phyloP scores from a whole-genome alignment of 2,329 filamentous ascomycete genomes.

The Phyllosticta citriasiana region DNA sequence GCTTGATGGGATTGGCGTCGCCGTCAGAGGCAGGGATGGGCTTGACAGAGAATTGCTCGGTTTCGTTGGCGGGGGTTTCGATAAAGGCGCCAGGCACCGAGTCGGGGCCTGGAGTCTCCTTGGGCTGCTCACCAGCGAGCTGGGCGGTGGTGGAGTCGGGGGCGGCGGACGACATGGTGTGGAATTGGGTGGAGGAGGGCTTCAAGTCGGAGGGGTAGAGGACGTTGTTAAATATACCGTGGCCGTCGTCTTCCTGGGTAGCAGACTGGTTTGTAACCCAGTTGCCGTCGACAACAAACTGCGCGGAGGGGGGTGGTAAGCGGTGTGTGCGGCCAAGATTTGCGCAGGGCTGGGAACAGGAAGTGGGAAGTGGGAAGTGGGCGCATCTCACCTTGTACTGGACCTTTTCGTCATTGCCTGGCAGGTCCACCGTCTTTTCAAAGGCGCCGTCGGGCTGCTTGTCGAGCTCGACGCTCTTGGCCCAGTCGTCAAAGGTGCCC shows the following conservation, averaged over 20 bases:
- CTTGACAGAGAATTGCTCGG: conserved; percentile 43
- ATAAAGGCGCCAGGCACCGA: conserved; percentile 59
- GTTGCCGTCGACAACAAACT: conserved; percentile 92
- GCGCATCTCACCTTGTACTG: conserved; percentile 74
- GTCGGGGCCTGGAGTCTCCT: conserved; percentile 25
- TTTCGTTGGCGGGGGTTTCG: conserved; percentile 52
- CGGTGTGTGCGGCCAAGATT: conserved; percentile 11
- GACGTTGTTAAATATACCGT: conserved; percentile 89
- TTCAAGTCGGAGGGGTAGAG: conserved; percentile 64
- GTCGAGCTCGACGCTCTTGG: conserved; percentile 72
- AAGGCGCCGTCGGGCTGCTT: conserved; percentile 59
- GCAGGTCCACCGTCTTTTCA: conserved; percentile 69
- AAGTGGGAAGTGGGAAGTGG: conserved; percentile 9
- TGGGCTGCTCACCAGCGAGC: conserved; percentile 41
- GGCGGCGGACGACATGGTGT: conserved; percentile 52
- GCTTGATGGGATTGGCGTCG: conserved; percentile 65
- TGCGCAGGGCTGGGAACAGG: background rate
- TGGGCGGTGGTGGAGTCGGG: background rate
- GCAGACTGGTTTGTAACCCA: conserved; percentile 79
- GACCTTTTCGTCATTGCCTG: conserved; percentile 59
- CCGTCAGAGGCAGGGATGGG: conserved; percentile 50
- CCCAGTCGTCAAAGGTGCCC: conserved; percentile 92
- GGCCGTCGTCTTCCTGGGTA: conserved; percentile 70
- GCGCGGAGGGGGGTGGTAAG: conserved; percentile 13
- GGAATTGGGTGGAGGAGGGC: conserved; percentile 33